Evolutionary conservation across 2,329 filamentous ascomycete species (phyloP).

Genomic region (Spiromastix sp.): DNA sequence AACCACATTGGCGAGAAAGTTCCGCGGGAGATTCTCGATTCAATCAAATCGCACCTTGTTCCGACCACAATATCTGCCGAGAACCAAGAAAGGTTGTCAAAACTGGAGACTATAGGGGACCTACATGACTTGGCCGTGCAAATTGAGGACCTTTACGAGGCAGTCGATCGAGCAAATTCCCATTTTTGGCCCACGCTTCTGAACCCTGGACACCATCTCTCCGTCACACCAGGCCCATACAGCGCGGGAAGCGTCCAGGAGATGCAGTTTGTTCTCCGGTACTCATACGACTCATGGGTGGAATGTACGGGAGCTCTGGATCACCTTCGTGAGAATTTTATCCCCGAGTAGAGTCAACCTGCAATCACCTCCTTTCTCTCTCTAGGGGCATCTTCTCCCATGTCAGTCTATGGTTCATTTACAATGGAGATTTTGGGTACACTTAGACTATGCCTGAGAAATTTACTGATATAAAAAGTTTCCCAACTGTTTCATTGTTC

Average conservation of each 20-base stretch:
- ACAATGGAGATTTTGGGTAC: no score
- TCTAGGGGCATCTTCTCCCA: no score
- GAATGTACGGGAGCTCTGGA: conserved; percentile 18
- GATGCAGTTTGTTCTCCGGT: conserved; percentile 15
- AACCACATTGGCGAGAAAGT: conserved; percentile 10
- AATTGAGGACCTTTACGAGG: conserved; percentile 14
- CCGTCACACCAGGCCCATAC: conserved; percentile 8
- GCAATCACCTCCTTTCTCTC: no score
- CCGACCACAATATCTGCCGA: conserved; percentile 15
- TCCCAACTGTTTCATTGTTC: no score
- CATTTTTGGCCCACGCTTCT: conserved; percentile 19
- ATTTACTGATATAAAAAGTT: no score
- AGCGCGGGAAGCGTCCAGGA: conserved; percentile 11
- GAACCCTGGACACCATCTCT: conserved; percentile 14
- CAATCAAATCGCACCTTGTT: conserved; percentile 13
- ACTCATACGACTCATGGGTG: conserved; percentile 17
- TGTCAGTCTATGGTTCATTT: no score
- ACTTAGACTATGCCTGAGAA: no score
- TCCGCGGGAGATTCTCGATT: conserved; percentile 21
- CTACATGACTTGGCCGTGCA: conserved; percentile 17
- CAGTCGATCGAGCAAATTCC: conserved; percentile 14
- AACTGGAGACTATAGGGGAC: conserved; percentile 7
- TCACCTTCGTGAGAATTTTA: no score
- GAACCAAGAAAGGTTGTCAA: conserved; percentile 12
- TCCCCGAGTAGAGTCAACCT: no score